phyloP scores from a whole-genome alignment of 495 filamentous ascomycete genomes.

The Beverwykella pulmonaria region DNA sequence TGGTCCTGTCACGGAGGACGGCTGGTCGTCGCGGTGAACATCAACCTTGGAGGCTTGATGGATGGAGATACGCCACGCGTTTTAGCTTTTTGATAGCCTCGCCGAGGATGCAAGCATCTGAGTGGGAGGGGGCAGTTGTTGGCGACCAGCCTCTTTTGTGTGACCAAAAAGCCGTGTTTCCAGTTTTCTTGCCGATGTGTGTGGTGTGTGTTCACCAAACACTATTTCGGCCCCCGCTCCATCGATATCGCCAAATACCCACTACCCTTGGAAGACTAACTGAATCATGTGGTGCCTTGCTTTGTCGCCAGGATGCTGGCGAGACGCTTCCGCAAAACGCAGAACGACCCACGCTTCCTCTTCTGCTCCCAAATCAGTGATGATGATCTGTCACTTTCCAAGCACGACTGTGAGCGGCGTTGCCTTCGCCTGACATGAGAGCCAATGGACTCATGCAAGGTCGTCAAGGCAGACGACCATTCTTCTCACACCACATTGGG shows the following conservation, averaged over 20 bases:
- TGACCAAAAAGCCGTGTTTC: constrained; percentile 15
- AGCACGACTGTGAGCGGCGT: neutral
- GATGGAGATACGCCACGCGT: constrained; percentile 18
- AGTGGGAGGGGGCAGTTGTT: constrained; percentile 8
- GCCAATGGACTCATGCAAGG: constrained; percentile 21
- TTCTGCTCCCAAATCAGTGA: constrained; percentile 21
- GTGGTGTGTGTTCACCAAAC: constrained; percentile 12
- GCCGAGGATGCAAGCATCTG: constrained; percentile 1
- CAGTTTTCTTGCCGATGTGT: constrained; percentile 19
- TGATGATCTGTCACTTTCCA: constrained; percentile 19
- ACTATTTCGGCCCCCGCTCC: neutral
- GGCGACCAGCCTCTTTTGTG: neutral
- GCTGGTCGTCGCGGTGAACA: constrained; percentile 7
- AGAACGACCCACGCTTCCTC: constrained; percentile 15
- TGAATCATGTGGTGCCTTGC: constrained; percentile 36
- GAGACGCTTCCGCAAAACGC: constrained; percentile 34
- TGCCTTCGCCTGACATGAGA: constrained; percentile 4
- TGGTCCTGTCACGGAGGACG: constrained; percentile 17
- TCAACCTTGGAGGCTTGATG: neutral
- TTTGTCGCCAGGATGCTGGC: constrained; percentile 30
- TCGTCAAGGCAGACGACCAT: neutral
- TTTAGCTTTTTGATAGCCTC: constrained; percentile 7
- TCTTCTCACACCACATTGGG: neutral
- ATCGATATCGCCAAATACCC: constrained; percentile 12
- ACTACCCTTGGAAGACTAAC: constrained; percentile 9